phyloP scores from a whole-genome alignment of 495 filamentous ascomycete species.

The Neurospora pannonica region DNA sequence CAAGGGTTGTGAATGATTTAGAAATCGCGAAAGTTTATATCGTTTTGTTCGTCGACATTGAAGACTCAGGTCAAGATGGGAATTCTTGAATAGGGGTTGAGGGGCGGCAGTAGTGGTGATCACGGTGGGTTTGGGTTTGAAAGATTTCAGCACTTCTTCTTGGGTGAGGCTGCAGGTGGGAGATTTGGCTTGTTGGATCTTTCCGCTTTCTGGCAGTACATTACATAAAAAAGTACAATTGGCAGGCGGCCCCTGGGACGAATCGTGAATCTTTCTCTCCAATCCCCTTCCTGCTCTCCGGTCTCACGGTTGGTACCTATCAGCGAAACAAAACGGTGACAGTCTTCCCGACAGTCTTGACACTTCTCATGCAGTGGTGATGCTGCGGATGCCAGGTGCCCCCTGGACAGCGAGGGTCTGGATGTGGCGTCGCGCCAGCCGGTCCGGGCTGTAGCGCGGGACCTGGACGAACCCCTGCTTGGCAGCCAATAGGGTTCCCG shows the following conservation, averaged over 20 bases:
- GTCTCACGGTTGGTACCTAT: too few species aligned
- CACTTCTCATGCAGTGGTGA: slow-evolving; percentile 2
- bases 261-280: background rate
- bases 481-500: background rate
- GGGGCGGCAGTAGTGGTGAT: background rate
- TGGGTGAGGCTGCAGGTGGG: background rate
- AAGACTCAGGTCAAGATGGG: background rate
- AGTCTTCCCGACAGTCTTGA: background rate
- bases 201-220: background rate
- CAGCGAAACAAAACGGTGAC: background rate
- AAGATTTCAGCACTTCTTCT: background rate
- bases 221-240: background rate
- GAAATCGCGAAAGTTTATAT: background rate
- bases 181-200: slow-evolving; percentile 1
- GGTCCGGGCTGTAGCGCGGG: background rate
- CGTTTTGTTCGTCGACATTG: background rate
- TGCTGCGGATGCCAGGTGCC: background rate
- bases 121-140: background rate
- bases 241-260: background rate
- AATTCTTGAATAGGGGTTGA: slow-evolving; percentile 1
- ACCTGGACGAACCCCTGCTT: background rate
- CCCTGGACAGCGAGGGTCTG: background rate
- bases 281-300: background rate
- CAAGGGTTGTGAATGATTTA: background rate
- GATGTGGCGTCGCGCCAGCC: background rate